Evolutionary conservation across 2,329 filamentous ascomycete genomes (phyloP), one percentile per base, ranked within the genome.

Genomic region (Juglanconis juglandina): DNA sequence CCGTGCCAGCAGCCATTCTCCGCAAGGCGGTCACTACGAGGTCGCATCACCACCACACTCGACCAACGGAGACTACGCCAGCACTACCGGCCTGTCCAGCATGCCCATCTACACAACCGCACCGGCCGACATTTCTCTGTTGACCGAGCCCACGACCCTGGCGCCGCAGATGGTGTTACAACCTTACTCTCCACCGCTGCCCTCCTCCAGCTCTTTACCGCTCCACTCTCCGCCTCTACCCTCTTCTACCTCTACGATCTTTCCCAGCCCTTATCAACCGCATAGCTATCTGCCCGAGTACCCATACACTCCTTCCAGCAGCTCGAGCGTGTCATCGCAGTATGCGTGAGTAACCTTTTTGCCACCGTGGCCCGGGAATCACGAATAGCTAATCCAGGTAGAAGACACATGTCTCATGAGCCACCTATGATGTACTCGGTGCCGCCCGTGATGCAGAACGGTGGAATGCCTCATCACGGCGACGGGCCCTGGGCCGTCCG

Each of bases 51-150:
- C 67, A 66, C 79, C 73, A 51, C 69, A 75, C 63, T 75, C 70
- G 67, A 76, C 67, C 63, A 71, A 70, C 8, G 55, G 55, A 9
- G 55, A 57, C 47, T 57, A 51, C 47, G 35, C 24, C 55, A 70
- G 70, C 62, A 70, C 73, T 4, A 70, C 75, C 41, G 76, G 71
- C 58, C 72, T 84, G 57, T 76, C 81, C 24, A 76, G 71, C 58
- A 73, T 84, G 60, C 77, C 81, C n/a, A 70, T 81, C 56, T 85
- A 85, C 71, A 79, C 81, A 1, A 79, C 81, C 2, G 77, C 80
- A 3, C 75, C 81, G 1, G 70, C 79, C 6, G 75, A 80, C 11
- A 79, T 84, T 42, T 78, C 81, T 4, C 73, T 85, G 4, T 73
- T 85, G 30, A 71, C 80, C 24, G 81, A 85, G 64, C 76, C 81